Percentiles rank a stretch among this genome's conserved stretches.
phyloP scores from a whole-genome alignment of 129 eudicot species.

The Helichrysum umbraculigerum region DNA sequence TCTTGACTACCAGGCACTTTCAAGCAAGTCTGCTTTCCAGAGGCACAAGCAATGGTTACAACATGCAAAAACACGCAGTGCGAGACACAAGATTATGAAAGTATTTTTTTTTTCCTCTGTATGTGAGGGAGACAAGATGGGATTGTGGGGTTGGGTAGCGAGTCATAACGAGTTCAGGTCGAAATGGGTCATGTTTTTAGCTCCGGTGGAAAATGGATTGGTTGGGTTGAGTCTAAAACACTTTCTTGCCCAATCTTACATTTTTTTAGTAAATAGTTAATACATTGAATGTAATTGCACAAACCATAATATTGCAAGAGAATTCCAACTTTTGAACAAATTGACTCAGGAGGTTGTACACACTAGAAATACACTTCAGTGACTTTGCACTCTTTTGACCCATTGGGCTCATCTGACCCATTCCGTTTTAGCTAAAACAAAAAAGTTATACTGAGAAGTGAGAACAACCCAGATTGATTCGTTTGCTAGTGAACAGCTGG shows the following conservation, averaged over 20 bases:
- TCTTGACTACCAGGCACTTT: slow-evolving; percentile 56
- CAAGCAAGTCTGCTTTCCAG: slow-evolving; percentile 81
- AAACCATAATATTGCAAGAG: background rate
- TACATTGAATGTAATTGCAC: background rate
- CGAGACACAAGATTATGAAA: slow-evolving; percentile 90
- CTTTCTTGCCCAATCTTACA: background rate
- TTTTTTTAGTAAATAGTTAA: background rate
- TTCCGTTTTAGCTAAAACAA: background rate
- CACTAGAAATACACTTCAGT: background rate
- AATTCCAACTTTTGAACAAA: background rate
- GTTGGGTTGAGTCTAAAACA: background rate
- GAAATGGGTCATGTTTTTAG: background rate
- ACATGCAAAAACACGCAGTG: slow-evolving; percentile 96
- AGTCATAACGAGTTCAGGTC: background rate
- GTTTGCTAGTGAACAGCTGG: background rate
- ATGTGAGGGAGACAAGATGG: background rate
- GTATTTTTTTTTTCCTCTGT: slow-evolving; percentile 35
- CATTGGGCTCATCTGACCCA: background rate
- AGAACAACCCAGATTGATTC: background rate
- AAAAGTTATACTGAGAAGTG: background rate
- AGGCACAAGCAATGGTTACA: slow-evolving; percentile 92
- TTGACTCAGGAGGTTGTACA: background rate
- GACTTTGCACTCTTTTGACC: background rate
- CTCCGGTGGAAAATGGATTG: background rate
- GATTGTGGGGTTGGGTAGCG: background rate